Base-by-base conservation (phyloP, 257 asterid species). In the Fraxinus cuspidata region DNA sequence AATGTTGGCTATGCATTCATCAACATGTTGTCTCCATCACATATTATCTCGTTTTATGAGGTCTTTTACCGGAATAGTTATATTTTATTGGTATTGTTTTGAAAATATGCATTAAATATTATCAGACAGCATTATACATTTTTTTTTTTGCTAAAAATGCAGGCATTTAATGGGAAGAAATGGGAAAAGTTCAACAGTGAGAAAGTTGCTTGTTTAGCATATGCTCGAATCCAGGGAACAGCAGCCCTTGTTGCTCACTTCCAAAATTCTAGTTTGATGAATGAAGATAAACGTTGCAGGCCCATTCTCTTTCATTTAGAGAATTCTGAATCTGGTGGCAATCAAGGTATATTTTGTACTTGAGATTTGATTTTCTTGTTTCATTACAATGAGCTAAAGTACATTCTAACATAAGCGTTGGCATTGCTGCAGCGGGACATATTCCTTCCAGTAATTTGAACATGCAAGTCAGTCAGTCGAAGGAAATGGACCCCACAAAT, bases 1-100 rank as follows among this genome's bases (percentile, higher is more conserved):
- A 94, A 94, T 51, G 94, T 94, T 44, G 98, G 97, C 27, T 94
- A 92, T 60, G 98, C 97, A 16, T 94, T 94, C 75, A 94, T 94
- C 86, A 94, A 92, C 83, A 85, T 92, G 92, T 49, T 90, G 84
- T 86, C 96, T 71, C 94, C 97, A 5, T 72, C 79, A 60, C 85
- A 81, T 81, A 88, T 94, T 70, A 81, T 92, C 84, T 79, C 94
- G 1, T 94, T 94, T 75, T 92, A 89, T 53, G 86, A 90, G 97
- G 98, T 92, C 63, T 23, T 58, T 9, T 70, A 49, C 21, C 1
- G 15, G 28, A n/a, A n/a, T n/a, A n/a, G 65, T 56, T 53, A 7
- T 19, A 7, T 4, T 56, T 18, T 2, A 56, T 60, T 35, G 32
- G 47, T 56, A 56, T 3, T 51, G 7, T 10, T 40, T 44, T 66